Conservation (phyloP, 2,329 filamentous ascomycete genomes). For the Mollisia scopiformis region DNA sequence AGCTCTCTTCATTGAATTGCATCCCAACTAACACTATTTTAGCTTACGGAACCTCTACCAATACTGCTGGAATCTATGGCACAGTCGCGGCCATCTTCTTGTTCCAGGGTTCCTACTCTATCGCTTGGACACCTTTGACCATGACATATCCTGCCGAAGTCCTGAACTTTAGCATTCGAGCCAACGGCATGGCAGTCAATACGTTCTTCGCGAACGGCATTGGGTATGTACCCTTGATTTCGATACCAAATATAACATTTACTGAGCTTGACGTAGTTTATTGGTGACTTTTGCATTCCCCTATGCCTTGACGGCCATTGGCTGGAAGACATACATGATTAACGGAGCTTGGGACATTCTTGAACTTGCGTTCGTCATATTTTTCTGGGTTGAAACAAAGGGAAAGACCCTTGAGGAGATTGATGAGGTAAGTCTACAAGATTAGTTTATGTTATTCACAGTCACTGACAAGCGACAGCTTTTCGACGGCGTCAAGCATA, state of each 20-base stretch:
- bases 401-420: conserved; percentile 44
- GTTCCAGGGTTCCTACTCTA: conserved; percentile 52
- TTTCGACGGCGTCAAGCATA: conserved; percentile 28
- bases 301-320: conserved; percentile 40
- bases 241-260: not conserved
- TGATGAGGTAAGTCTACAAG: conserved; percentile 37
- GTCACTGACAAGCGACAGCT: not conserved
- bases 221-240: conserved; percentile 10
- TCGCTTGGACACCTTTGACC: conserved; percentile 50
- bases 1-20: too few species aligned
- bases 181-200: conserved; percentile 48
- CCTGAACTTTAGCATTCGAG: conserved; percentile 51
- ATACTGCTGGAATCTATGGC: conserved; percentile 41
- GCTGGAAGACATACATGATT: conserved; percentile 24
- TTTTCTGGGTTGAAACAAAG: conserved; percentile 43
- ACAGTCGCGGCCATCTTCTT: conserved; percentile 53
- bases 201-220: conserved; percentile 36
- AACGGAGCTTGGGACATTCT: conserved; percentile 32
- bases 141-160: conserved; percentile 49
- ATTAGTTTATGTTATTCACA: not conserved
- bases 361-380: conserved; percentile 47
- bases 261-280: not conserved
- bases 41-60: conserved; percentile 18
- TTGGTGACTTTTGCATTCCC: conserved; percentile 45
- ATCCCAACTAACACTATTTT: not conserved